Evolutionary conservation across 495 filamentous ascomycete species (phyloP), one percentile per base, ranked within the genome.

Genomic region (Paragyromitra xinjiangensis): DNA sequence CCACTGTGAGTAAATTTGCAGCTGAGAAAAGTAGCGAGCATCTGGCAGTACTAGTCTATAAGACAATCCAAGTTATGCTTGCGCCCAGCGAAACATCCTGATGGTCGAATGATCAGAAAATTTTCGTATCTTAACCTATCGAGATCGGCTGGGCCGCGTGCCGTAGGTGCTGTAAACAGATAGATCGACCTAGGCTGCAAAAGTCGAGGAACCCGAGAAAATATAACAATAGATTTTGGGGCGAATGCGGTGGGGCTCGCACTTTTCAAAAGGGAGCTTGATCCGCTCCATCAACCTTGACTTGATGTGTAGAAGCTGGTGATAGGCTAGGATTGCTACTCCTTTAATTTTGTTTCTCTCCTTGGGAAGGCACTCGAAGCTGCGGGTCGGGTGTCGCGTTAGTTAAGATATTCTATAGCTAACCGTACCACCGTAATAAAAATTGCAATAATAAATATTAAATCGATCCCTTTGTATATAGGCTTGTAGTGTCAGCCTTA

Each of bases 21-120:
- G 40, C 61, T 37, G 24, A 19, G 68, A 77, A 58, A 77, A 77
- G 73, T 51, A 66, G 53, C 11, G 6, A 66, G 69, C 40, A 61
- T 53, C 22, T 64, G 12, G 24, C n/a, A 6, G 22, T 55, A 19
- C 1, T 7, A 11, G 19, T 0, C 29, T 40, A 4, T 7, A 22
- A 16, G 7, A 14, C n/a, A 14, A 64, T n/a, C 55, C 48, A 39
- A 12, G 12, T 14, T 24, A 39, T 9, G 14, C n/a, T 6, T 51
- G 6, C 14, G 6, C 12, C 7, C 11, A 56, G 24, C 22, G 1
- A 29, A 1, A 1, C 22, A 3, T 12, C 53, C 3, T 12, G 53
- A 8, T 2, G n/a, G n/a, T 51, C 9, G 11, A 22, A 29, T 56
- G 8, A 56, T 26, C 22, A 56, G 4, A 24, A 56, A 26, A 56